phyloP scores from a whole-genome alignment of 1,284 basidiomycete species.

The Ustilago shanxiensis region DNA sequence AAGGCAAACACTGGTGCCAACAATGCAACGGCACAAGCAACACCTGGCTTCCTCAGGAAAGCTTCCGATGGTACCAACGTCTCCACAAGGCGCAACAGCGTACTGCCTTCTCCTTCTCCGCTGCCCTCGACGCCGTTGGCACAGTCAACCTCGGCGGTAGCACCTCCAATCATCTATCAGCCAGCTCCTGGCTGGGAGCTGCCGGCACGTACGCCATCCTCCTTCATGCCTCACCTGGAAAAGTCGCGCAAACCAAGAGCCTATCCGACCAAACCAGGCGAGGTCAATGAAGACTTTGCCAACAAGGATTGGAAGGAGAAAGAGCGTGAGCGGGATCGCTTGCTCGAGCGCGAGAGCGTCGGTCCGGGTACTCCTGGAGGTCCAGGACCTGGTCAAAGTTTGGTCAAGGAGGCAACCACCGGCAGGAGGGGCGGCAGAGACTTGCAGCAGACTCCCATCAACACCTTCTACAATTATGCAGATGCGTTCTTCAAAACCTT shows the following conservation, averaged over 20 bases:
- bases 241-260: conserved; percentile 43
- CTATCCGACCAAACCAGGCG: conserved; percentile 62
- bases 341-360: conserved; percentile 51
- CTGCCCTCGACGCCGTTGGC: conserved; percentile 40
- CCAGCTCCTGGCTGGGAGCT: conserved; percentile 60
- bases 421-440: conserved; percentile 56
- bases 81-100: conserved; percentile 50
- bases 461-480: conserved; percentile 65
- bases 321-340: conserved; percentile 60
- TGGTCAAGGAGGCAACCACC: conserved; percentile 52
- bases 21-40: conserved; percentile 22
- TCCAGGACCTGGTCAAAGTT: conserved; percentile 47
- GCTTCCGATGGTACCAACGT: conserved; percentile 32
- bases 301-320: conserved; percentile 65
- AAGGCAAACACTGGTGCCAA: conserved; percentile 49
- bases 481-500: conserved; percentile 69
- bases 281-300: conserved; percentile 66
- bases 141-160: conserved; percentile 4
- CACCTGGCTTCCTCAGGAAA: conserved; percentile 44
- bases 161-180: conserved; percentile 25
- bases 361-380: conserved; percentile 52
- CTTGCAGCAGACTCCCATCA: conserved; percentile 64
- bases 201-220: conserved; percentile 54
- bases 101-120: conserved; percentile 48
- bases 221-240: conserved; percentile 55